These are phyloP conservation scores for Thalassiosira gravida DNA, from an alignment of 352 stramenopile species.

Conservation along the genomic window DNA sequence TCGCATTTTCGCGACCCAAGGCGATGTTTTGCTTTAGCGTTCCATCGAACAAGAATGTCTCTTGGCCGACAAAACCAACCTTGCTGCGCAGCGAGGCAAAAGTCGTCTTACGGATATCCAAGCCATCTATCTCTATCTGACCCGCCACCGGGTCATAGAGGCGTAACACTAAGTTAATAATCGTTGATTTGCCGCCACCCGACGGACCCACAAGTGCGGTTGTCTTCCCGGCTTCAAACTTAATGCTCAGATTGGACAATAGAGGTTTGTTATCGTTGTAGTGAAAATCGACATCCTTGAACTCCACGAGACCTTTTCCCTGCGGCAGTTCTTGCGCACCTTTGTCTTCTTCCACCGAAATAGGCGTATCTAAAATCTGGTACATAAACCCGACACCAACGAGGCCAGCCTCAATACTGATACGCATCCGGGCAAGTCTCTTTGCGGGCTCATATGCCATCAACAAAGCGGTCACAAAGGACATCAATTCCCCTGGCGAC, in stretches of 20 bases:
- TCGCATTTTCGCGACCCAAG: neutral
- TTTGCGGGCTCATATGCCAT: too few relatives aligned
- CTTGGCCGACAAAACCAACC: constrained; percentile 96
- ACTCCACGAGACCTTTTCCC: too few relatives aligned
- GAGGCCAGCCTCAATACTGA: too few relatives aligned
- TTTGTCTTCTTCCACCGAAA: too few relatives aligned
- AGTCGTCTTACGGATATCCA: constrained; percentile 90
- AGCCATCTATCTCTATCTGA: constrained; percentile 89
- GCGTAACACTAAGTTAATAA: constrained; percentile 93
- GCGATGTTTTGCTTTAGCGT: neutral
- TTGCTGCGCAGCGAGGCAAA: constrained; percentile 91
- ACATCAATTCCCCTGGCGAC: too few relatives aligned
- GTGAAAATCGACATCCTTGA: constrained; percentile 93
- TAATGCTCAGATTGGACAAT: constrained; percentile 90
- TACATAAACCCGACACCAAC: too few relatives aligned
- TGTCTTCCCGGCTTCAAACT: constrained; percentile 89
- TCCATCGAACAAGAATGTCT: constrained; percentile 85
- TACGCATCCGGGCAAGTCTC: too few relatives aligned
- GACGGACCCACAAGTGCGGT: constrained; percentile 95
- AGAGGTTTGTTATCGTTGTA: constrained; percentile 90
- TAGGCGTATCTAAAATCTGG: too few relatives aligned
- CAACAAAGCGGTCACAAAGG: too few relatives aligned
- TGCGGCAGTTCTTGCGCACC: too few relatives aligned
- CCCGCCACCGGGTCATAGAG: constrained; percentile 94
- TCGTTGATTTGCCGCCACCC: constrained; percentile 92